Percentiles rank a stretch among this genome's conserved stretches.
Conservation (phyloP, 306 rosid species). For the Quercus glauca region DNA sequence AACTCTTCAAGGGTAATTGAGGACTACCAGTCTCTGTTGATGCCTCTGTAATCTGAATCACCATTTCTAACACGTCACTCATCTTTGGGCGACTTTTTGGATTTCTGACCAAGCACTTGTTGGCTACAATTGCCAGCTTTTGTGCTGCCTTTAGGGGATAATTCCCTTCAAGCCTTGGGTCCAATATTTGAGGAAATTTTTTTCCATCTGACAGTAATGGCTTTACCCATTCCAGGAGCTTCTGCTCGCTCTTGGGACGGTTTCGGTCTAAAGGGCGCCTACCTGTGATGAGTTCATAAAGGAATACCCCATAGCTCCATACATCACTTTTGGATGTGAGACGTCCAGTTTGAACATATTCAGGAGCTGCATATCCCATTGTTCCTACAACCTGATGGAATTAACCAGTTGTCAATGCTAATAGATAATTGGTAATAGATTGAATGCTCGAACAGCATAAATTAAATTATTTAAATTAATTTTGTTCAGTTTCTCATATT, state of each 20-base stretch:
- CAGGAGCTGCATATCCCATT: constrained; percentile 98
- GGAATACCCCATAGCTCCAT: constrained; percentile 96
- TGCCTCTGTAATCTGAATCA: constrained; percentile 47
- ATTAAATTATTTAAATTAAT: not conserved
- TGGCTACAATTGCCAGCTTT: constrained; percentile 71
- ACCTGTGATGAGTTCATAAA: constrained; percentile 93
- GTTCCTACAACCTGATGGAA: constrained; percentile 86
- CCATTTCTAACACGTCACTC: constrained; percentile 88
- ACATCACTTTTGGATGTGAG: constrained; percentile 84
- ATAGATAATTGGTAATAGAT: not conserved
- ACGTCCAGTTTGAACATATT: constrained; percentile 86
- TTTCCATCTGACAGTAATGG: constrained; percentile 72
- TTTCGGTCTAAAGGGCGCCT: constrained; percentile 83
- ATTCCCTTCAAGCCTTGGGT: constrained; percentile 84
- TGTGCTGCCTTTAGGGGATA: constrained; percentile 63
- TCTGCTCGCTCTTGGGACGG: constrained; percentile 92
- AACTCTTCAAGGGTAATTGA: constrained; percentile 42
- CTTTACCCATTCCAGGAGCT: constrained; percentile 91
- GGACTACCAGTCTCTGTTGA: constrained; percentile 35
- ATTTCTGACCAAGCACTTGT: constrained; percentile 72
- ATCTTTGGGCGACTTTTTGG: constrained; percentile 92
- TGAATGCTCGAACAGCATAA: not conserved
- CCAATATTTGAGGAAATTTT: constrained; percentile 76
- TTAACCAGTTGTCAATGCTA: constrained; percentile 26
- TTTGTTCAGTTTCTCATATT: not conserved